Conservation (phyloP, 768 basidiomycete genomes). For the Trametes elegans region DNA sequence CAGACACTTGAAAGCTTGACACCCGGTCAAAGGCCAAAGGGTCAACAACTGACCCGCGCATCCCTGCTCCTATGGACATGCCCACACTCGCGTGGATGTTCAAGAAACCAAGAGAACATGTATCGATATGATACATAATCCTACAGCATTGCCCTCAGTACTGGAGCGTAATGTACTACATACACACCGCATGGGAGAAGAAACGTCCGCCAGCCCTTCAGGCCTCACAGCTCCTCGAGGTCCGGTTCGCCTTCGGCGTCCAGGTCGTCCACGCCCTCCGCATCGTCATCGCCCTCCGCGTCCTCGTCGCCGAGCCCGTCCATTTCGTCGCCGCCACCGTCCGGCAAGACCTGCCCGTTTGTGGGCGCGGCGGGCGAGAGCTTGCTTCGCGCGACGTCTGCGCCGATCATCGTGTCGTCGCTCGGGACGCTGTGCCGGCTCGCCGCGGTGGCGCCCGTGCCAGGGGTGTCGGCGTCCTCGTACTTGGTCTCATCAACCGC, state of each 20-base stretch:
- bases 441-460: slow-evolving; percentile 38
- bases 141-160: slow-evolving; percentile 11
- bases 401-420: slow-evolving; percentile 52
- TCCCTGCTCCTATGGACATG: no score
- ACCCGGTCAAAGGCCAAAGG: no score
- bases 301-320: slow-evolving; percentile 23
- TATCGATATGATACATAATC: slow-evolving; percentile 15
- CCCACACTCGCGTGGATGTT: no score
- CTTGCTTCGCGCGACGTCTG: slow-evolving; percentile 31
- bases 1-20: no score
- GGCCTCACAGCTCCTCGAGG: slow-evolving; percentile 18
- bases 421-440: slow-evolving; percentile 56
- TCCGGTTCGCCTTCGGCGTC: slow-evolving; percentile 35
- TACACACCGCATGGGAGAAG: slow-evolving; percentile 4
- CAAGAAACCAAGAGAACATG: background rate
- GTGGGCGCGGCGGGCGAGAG: slow-evolving; percentile 7
- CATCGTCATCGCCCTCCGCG: slow-evolving; percentile 40
- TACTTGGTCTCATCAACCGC: slow-evolving; percentile 32
- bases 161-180: slow-evolving; percentile 17
- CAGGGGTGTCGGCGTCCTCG: slow-evolving; percentile 54
- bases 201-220: background rate
- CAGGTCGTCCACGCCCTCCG: slow-evolving; percentile 29
- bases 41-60: no score
- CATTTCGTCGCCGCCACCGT: background rate
- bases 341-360: background rate